Base-by-base conservation (phyloP, 2,329 filamentous ascomycete genomes). In the Colletotrichum eleusines region DNA sequence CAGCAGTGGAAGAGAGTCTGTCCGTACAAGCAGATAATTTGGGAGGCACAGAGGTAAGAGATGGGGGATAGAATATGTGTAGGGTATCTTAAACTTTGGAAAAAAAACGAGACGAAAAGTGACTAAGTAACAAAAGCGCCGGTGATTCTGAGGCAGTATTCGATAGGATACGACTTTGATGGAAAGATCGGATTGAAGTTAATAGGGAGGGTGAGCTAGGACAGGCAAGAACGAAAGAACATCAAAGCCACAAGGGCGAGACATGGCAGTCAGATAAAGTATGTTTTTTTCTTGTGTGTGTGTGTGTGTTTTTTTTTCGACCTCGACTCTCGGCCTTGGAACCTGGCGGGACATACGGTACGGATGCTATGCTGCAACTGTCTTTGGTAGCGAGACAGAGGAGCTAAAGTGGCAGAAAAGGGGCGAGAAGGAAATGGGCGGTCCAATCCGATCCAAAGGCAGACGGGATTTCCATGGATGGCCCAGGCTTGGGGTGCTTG, bases 381-480 rank as follows among this genome's bases (percentile, higher is more conserved):
- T 26, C 12, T 14, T 9, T 20, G 50, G 7, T 18, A 33, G 50
- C n/a, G n/a, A n/a, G n/a, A n/a, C n/a, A n/a, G n/a, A n/a, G n/a
- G n/a, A n/a, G n/a, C n/a, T 31, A 31, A 33, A 11, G 50, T 33
- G 18, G 28, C 7, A 46, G 42, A 42, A 60, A 60, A 48, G 57
- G 57, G 57, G 57, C 42, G 40, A 42, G 26, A 59, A 28, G 57
- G 20, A 60, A 31, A 35, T 60, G 28, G 6, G 20, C 42, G 16
- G 31, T 48, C 38, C 26, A 50, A 50, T 28, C 48, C 48, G 48
- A 28, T 50, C 14, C 23, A 50, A 28, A 12, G 38, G 55, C 26
- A 59, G 38, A 44, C 40, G 18, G 38, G 35, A 44, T 42, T 59
- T 59, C 55, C 55, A 44, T 58, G 38, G 55, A 44, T n/a, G 38